These are phyloP conservation scores for Aspergillus indologenus DNA, from an alignment of 495 filamentous ascomycete genomes.

Conservation along the genomic window DNA sequence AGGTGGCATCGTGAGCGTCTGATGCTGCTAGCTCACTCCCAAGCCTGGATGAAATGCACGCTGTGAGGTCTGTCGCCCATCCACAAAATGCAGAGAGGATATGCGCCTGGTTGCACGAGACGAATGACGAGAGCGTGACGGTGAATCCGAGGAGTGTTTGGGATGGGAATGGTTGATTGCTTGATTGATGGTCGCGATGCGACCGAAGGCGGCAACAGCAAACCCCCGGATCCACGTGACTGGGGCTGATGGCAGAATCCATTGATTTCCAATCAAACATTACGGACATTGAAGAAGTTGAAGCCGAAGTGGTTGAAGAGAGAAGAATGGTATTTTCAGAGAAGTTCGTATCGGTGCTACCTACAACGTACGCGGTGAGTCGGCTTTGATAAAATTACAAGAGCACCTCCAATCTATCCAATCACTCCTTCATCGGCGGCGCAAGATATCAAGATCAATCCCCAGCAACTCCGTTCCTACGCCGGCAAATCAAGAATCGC, in stretches of 20 bases:
- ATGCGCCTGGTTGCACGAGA: background rate
- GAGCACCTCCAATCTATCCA: slow-evolving; percentile 21
- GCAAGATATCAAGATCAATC: slow-evolving; percentile 3
- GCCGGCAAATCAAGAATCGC: slow-evolving; percentile 8
- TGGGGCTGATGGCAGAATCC: background rate
- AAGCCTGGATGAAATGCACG: background rate
- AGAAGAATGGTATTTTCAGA: slow-evolving; percentile 15
- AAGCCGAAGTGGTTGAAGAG: background rate
- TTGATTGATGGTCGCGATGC: background rate
- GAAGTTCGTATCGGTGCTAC: slow-evolving; percentile 11
- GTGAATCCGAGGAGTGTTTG: background rate
- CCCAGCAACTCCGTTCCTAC: background rate
- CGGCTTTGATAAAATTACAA: slow-evolving; percentile 27
- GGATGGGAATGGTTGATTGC: background rate
- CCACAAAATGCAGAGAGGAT: background rate
- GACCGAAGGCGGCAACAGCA: background rate
- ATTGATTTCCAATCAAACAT: background rate
- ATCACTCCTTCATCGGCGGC: background rate
- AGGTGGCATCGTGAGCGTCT: slow-evolving; percentile 36
- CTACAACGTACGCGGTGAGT: slow-evolving; percentile 12
- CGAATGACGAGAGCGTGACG: background rate
- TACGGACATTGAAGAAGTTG: too few relatives aligned
- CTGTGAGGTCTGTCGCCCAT: background rate
- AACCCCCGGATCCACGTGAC: background rate
- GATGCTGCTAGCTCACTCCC: slow-evolving; percentile 8